A percentile compares a stretch with the other conserved stretches of the same genome.
Conservation (phyloP, 164 flowering plant species). For the Echeveria elegans region DNA sequence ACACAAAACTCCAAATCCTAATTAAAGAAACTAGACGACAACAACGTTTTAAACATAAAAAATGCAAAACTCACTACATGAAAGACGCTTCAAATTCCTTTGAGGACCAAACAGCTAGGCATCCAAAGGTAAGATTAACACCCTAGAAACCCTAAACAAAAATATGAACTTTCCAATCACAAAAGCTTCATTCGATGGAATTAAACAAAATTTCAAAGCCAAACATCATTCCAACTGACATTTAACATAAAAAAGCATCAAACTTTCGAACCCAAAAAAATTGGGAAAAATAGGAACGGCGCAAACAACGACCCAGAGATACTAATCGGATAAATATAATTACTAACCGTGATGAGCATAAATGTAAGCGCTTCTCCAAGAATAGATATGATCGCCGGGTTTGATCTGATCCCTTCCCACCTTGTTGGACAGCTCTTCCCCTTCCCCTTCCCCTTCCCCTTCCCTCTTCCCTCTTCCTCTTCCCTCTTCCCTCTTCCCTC, state of each 20-base stretch:
- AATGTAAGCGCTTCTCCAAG: neutral
- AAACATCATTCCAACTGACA: neutral
- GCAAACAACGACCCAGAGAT: no score
- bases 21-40: no score
- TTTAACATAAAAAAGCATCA: neutral
- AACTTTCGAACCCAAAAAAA: no score
- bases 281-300: no score
- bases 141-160: neutral
- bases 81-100: no score
- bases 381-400: neutral
- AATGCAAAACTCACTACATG: no score
- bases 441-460: neutral
- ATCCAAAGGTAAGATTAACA: neutral
- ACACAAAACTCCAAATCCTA: no score
- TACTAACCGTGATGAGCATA: neutral
- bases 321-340: neutral
- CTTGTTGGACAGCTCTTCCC: neutral
- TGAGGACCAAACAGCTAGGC: no score
- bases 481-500: no score
- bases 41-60: no score
- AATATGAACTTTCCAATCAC: neutral
- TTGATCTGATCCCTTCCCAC: neutral
- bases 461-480: no score
- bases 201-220: neutral
- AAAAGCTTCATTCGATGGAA: neutral